phyloP scores from a whole-genome alignment of 1,284 basidiomycete genomes.

The Cryptococcus sp. region DNA sequence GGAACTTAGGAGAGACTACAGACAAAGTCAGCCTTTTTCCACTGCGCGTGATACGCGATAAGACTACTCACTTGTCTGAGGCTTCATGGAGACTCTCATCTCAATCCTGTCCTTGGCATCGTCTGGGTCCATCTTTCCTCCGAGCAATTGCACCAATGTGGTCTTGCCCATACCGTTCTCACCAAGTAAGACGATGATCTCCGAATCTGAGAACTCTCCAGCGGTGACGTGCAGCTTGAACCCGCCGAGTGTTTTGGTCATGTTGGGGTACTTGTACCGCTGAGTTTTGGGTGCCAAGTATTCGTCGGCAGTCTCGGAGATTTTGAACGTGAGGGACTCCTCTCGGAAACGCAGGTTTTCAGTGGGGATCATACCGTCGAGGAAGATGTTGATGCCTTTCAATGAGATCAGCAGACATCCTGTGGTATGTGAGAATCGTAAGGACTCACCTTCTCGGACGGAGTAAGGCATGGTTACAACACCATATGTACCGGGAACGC shows the following conservation, averaged over 20 bases:
- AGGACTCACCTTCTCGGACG: slow-evolving; percentile 79
- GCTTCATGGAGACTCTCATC: slow-evolving; percentile 85
- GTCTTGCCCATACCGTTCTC: slow-evolving; percentile 99
- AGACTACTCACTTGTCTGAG: slow-evolving; percentile 61
- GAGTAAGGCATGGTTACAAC: slow-evolving; percentile 97
- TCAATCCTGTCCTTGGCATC: slow-evolving; percentile 71
- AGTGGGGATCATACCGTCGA: slow-evolving; percentile 97
- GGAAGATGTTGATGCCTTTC: slow-evolving; percentile 93
- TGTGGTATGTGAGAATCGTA: neutral
- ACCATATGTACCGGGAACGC: slow-evolving; percentile 94
- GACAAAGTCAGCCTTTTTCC: slow-evolving; percentile 1
- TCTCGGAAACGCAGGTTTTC: slow-evolving; percentile 96
- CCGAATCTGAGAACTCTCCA: slow-evolving; percentile 90
- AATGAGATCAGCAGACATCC: slow-evolving; percentile 6
- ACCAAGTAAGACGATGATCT: slow-evolving; percentile 95
- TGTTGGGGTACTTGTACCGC: slow-evolving; percentile 83
- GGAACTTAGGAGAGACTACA: slow-evolving; percentile 87
- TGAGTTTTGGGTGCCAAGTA: slow-evolving; percentile 76
- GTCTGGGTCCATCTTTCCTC: slow-evolving; percentile 82
- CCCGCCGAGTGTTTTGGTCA: slow-evolving; percentile 90
- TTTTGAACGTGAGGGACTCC: slow-evolving; percentile 92
- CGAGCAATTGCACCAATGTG: slow-evolving; percentile 89
- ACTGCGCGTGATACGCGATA: neutral
- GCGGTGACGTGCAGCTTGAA: slow-evolving; percentile 90
- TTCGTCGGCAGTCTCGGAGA: slow-evolving; percentile 91